Conservation (phyloP, 1,284 basidiomycete genomes). For the Golubevia pallescens region DNA sequence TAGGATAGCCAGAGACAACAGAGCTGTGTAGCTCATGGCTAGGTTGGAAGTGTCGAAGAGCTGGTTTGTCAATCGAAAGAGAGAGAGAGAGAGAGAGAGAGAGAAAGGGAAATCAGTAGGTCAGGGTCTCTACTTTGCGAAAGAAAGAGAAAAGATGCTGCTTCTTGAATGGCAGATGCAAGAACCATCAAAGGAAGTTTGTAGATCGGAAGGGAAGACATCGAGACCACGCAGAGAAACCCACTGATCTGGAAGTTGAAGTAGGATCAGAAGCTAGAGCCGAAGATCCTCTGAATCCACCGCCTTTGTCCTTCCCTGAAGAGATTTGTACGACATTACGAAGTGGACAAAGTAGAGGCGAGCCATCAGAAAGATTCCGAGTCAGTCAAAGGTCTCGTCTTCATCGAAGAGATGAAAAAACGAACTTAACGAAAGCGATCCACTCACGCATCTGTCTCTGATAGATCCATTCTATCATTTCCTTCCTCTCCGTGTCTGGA, state of each 20-base stretch:
- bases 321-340: background rate
- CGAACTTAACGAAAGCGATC: conserved; percentile 3
- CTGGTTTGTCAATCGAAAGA: too few species aligned
- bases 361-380: background rate
- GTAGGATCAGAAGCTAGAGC: conserved; percentile 68
- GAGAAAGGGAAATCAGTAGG: too few species aligned
- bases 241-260: background rate
- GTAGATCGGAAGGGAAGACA: conserved; percentile 16
- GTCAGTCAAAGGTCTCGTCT: conserved; percentile 3
- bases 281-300: conserved; percentile 79
- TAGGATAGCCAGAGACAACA: conserved; percentile 42
- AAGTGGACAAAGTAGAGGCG: background rate
- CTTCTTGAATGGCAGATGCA: background rate
- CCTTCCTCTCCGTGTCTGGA: conserved; percentile 13
- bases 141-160: too few species aligned
- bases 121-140: too few species aligned
- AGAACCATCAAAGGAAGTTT: too few species aligned
- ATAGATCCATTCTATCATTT: conserved; percentile 79
- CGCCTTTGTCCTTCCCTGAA: conserved; percentile 70
- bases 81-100: too few species aligned
- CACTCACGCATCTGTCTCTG: conserved; percentile 72
- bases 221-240: conserved; percentile 34
- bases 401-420: background rate
- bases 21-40: conserved; percentile 54
- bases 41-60: conserved; percentile 19